Evolutionary conservation across 164 flowering plant genomes (phyloP), one percentile per base, ranked within the genome.

Genomic region (Vitis rupestris): DNA sequence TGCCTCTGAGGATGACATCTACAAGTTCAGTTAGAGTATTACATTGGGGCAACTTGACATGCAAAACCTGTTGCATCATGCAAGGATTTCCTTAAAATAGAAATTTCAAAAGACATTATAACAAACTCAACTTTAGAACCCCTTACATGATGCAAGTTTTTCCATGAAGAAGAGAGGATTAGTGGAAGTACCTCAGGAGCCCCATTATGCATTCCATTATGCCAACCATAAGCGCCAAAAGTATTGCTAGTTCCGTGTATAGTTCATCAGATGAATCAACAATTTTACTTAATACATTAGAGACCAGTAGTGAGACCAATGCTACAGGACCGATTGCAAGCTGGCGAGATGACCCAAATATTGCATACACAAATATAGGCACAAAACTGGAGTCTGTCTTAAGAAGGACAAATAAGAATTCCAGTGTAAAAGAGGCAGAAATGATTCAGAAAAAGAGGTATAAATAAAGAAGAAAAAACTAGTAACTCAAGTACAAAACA

Each of bases 261-360:
- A 91, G 73, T 55, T 71, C 84, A 48, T 85, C 90, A n/a, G 89
- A 76, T 58, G 97, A 74, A 80, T 90, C 91, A 79, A 79, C 89
- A 66, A 95, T 88, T 64, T 72, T 74, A 52, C 90, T 69, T 69
- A 96, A 76, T 48, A 90, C 92, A 81, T 96, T 96, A 29, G 99
- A 93, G 53, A 91, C 97, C 83, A 96, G 81, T 52, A 96, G 95
- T 68, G 98, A 93, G 75, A 88, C 92, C 87, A 93, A 80, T 54
- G 99, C 99, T 29, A 96, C 99, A 0, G 99, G 99, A 79, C 99
- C 99, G 76, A 93, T 82, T 57, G 99, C 99, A 79, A 95, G 97
- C 83, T 93, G 99, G 13, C 98, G 90, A 64, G 99, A 95, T 23
- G 99, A 95, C 51, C 98, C 99, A 77, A 95, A 95, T 74, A 93